Evolutionary conservation across 2,329 filamentous ascomycete genomes (phyloP).

Genomic region (Aureobasidium pullulans): DNA sequence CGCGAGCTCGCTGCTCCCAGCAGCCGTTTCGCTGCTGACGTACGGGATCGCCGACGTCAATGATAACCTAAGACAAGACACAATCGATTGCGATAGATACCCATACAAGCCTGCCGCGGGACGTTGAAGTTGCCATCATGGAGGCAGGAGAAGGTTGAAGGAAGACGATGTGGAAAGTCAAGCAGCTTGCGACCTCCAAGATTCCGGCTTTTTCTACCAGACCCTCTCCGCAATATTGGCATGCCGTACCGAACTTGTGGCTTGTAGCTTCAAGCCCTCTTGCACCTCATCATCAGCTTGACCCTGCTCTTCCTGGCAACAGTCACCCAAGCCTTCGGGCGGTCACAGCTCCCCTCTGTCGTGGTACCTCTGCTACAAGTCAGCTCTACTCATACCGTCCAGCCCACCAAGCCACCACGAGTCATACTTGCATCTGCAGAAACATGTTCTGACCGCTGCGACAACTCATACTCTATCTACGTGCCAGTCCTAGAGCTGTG

Average conservation of each 20-base stretch:
- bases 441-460: not conserved
- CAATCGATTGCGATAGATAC: constrained; percentile 13
- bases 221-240: constrained; percentile 2
- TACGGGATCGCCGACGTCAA: constrained; percentile 12
- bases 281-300: constrained; percentile 1
- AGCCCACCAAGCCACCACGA: not conserved
- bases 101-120: constrained; percentile 1
- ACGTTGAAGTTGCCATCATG: constrained; percentile 3
- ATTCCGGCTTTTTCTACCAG: not conserved
- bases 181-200: not conserved
- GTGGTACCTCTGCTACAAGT: not conserved
- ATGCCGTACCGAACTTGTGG: not conserved
- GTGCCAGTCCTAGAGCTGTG: not conserved
- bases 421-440: not conserved
- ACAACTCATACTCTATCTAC: not conserved
- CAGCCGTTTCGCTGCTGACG: not conserved
- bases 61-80: constrained; percentile 9
- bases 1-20: not conserved
- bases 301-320: not conserved
- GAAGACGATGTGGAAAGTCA: not conserved
- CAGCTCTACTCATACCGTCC: constrained; percentile 4
- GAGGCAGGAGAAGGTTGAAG: not conserved
- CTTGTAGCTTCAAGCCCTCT: not conserved
- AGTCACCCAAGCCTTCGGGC: not conserved
- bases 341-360: not conserved